These are phyloP conservation scores for Talinum fruticosum DNA, from an alignment of 148 eudicot genomes.

Conservation along the genomic window DNA sequence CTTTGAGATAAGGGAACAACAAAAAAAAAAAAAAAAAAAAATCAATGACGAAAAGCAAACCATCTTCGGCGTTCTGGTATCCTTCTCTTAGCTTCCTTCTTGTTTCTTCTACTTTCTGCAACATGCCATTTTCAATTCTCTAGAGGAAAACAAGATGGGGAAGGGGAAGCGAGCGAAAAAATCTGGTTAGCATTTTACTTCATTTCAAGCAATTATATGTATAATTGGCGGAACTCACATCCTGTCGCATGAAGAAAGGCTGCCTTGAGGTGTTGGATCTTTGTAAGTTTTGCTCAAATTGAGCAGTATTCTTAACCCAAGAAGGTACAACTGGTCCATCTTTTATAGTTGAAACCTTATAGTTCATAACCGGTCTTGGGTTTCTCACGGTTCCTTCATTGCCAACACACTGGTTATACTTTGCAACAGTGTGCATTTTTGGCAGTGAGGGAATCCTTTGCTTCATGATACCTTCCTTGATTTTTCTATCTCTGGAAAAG, in stretches of 20 bases:
- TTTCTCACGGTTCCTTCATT: not conserved
- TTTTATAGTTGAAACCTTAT: not conserved
- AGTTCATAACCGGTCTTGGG: not conserved
- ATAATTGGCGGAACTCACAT: not conserved
- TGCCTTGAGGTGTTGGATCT: not conserved
- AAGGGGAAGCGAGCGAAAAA: not conserved
- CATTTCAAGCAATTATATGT: not conserved
- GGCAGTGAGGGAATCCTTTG: not conserved
- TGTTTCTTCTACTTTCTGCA: not conserved
- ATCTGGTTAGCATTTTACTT: not conserved
- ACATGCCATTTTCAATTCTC: not conserved
- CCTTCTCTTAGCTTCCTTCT: not conserved
- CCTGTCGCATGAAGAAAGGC: not conserved
- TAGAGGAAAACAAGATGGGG: not conserved
- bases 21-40: not conserved
- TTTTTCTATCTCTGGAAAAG: not conserved
- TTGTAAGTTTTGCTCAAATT: not conserved
- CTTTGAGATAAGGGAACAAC: not conserved
- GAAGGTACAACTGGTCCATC: not conserved
- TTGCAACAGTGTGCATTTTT: not conserved
- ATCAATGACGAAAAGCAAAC: not conserved
- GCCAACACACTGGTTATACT: not conserved
- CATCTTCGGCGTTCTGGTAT: not conserved
- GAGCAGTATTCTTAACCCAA: not conserved
- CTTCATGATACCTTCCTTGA: not conserved